These are phyloP conservation scores for Daphne laureola DNA, from an alignment of 441 rosid genomes.

Conservation along the genomic window DNA sequence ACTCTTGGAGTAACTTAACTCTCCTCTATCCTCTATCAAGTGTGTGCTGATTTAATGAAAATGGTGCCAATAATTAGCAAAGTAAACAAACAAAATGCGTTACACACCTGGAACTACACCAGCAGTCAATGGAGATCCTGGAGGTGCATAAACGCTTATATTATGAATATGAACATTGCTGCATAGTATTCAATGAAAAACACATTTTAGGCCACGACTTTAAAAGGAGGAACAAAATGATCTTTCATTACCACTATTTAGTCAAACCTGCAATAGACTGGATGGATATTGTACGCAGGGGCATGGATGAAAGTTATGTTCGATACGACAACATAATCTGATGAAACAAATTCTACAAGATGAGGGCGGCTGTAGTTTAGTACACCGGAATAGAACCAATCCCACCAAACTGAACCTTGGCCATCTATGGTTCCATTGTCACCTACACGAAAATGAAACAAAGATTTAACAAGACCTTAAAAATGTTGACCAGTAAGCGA, in stretches of 20 bases:
- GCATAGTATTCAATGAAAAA: conserved; percentile 19
- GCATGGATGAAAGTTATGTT: conserved; percentile 76
- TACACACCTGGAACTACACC: conserved; percentile 81
- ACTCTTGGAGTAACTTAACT: too few species aligned
- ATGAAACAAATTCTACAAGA: conserved; percentile 62
- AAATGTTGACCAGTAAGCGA: not conserved
- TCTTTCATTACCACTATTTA: not conserved
- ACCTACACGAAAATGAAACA: conserved; percentile 29
- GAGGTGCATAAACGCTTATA: conserved; percentile 45
- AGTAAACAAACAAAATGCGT: not conserved
- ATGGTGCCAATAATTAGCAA: too few species aligned
- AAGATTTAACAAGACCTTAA: not conserved
- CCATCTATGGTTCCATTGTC: conserved; percentile 91
- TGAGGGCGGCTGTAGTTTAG: conserved; percentile 86
- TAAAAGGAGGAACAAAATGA: not conserved
- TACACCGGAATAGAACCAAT: conserved; percentile 48
- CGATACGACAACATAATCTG: conserved; percentile 52
- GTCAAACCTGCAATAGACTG: conserved; percentile 77
- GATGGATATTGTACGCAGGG: conserved; percentile 79
- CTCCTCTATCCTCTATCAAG: too few species aligned
- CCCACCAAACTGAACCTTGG: conserved; percentile 91
- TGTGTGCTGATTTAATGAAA: too few species aligned
- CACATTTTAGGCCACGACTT: not conserved
- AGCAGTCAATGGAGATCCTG: conserved; percentile 54
- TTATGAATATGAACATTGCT: conserved; percentile 60